Evolutionary conservation across 495 filamentous ascomycete genomes (phyloP).

Genomic region (Echria macrotheca): DNA sequence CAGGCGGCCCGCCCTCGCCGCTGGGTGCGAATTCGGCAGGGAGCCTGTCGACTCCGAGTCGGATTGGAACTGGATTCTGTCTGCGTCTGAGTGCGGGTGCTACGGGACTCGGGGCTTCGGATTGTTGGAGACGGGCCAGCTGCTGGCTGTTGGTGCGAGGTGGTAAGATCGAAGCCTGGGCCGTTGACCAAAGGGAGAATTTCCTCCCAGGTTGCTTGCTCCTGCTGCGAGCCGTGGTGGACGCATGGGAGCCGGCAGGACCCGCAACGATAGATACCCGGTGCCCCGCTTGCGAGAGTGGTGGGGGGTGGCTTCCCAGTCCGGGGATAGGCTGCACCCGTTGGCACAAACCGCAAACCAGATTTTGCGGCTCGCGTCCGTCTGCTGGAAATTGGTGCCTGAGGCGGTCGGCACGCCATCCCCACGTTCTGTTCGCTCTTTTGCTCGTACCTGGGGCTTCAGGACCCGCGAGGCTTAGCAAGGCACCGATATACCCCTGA

Average conservation of each 20-base stretch:
- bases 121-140: no score
- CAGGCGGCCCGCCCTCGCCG: no score
- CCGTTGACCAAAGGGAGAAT: conserved; percentile 6
- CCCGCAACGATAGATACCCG: conserved; percentile 6
- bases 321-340: no score
- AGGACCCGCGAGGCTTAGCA: background rate
- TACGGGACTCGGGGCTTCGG: no score
- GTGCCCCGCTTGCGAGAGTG: conserved; percentile 4
- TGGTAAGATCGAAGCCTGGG: no score
- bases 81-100: no score
- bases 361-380: background rate
- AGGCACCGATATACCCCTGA: conserved; percentile 1
- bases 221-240: background rate
- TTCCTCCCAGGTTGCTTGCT: background rate
- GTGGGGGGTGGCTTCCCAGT: background rate
- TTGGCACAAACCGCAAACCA: no score
- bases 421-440: background rate
- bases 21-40: no score
- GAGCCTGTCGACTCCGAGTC: no score
- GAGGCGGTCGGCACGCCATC: no score
- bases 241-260: conserved; percentile 7
- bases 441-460: background rate
- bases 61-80: no score
- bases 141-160: no score
- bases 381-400: background rate